Evolutionary conservation across 1,284 basidiomycete species (phyloP), one percentile per base, ranked within the genome.

Genomic region (Cutaneotrichosporon sp.): DNA sequence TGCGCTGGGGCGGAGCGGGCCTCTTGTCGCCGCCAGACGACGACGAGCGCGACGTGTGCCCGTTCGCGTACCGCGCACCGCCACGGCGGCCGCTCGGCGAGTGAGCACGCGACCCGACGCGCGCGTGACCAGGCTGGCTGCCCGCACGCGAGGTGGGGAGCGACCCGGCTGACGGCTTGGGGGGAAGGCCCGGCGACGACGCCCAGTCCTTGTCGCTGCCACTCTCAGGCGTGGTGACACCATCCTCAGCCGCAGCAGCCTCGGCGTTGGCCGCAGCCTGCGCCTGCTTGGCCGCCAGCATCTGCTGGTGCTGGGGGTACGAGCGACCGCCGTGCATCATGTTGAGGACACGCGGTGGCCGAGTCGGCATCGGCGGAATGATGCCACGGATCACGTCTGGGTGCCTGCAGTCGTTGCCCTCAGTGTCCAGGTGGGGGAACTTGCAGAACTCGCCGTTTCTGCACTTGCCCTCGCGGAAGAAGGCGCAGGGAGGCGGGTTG

Each of bases 361-460:
- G 63, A 16, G 76, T 68, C 2, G 77, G 75, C 36, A 73, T 64
- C 16, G 79, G 76, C 13, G 77, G 66, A 18, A 81, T 69, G 34
- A 75, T 63, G 36, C 79, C 79, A 30, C 73, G 70, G 58, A 81
- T 70, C 16, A 81, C 75, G 49, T 81, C 79, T 8, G 79, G 79
- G 70, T 81, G 76, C 53, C 79, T 74, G 52, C 70, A 72, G 62
- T 81, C 79, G 61, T 75, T 77, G 49, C 78, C 78, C 56, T 78
- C 74, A 26, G 74, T 68, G 61, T 77, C 74, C 22, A 81, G 64
- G 65, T 81, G 79, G 40, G 79, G 79, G 73, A 81, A 81, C 69
- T 79, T 81, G 72, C 79, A 81, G 70, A 73, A 77, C 58, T 80
- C 77, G 38, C 76, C 77, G 66, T 80, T 81, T 63, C 78, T 72